Base-by-base conservation (phyloP, 2,329 filamentous ascomycete genomes). In the Fusarium sp. region DNA sequence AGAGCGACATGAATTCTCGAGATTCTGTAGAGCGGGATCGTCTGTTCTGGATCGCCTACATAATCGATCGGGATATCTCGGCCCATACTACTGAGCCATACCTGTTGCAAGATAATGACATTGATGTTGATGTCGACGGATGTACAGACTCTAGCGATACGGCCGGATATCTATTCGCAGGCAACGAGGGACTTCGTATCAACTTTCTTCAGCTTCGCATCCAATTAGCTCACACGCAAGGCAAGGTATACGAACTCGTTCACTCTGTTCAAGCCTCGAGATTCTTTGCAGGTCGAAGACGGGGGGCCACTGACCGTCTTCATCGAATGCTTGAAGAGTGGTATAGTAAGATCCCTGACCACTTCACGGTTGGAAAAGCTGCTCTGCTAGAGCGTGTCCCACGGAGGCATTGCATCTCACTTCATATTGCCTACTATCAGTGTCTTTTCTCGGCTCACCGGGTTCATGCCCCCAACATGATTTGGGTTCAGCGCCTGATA, bases 1-100 rank as follows among this genome's bases (percentile, higher is more conserved):
- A 54, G 45, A 31, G 3, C 6, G 35, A 60, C 3, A 18, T 41
- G 22, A 29, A 16, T n/a, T 18, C 13, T 24, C 16, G 33, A 14
- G 35, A 11, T 4, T 48, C 65, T 2, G n/a, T 27, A 18, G 65
- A 65, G 8, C 39, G 54, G 9, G 24, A 37, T 8, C 60, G 58
- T 2, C 20, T 71, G 2, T 60, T 69, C 5, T 73, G 67, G 66
- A 67, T 73, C 8, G 64, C 71, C 2, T 73, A 73, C 6, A 73
- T 70, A 16, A 29, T 73, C 0, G 71, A 73, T 14, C 41, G 71
- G 2, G 56, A 64, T 1, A 45, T 69, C 0, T 69, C 62, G 0
- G 24, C 69, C 0, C 69, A 41, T 5, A 64, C 63, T 1, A 6
- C 24, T 0, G 56, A 73, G 43, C 69, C 71, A 7, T 73, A 73